Percentiles rank a stretch among this genome's conserved stretches.
phyloP scores from a whole-genome alignment of 179 eudicot genomes.

The Camellia oleifera region DNA sequence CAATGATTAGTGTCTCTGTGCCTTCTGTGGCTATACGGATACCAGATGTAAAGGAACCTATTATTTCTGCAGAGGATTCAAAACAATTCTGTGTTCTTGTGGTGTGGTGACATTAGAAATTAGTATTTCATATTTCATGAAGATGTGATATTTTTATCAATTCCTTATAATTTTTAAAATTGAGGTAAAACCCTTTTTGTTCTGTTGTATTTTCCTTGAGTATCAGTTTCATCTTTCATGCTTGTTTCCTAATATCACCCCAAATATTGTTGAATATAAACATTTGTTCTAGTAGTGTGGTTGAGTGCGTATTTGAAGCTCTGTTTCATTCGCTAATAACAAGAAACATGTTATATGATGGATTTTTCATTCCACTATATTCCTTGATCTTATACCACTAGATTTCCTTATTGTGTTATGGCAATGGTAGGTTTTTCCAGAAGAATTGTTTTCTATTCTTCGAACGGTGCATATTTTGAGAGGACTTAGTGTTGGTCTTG shows the following conservation, averaged over 20 bases:
- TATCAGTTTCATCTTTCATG: neutral
- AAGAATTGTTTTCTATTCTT: constrained; percentile 92
- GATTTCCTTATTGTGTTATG: neutral
- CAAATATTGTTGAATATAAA: neutral
- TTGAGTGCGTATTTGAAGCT: neutral
- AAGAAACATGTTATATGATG: neutral
- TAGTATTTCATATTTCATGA: neutral
- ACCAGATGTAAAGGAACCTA: neutral
- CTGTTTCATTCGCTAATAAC: neutral
- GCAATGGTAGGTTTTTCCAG: constrained; percentile 79
- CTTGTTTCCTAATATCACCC: neutral
- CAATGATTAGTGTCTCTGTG: neutral
- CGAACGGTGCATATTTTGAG: constrained; percentile 93
- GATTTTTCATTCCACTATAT: neutral
- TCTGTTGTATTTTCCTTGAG: neutral
- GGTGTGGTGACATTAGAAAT: neutral
- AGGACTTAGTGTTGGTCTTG: constrained; percentile 96
- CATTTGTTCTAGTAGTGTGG: neutral
- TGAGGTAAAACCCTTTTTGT: neutral
- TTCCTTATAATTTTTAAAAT: neutral
- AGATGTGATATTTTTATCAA: neutral
- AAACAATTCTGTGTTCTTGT: neutral
- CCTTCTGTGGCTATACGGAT: neutral
- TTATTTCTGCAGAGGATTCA: neutral
- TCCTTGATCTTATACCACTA: neutral